These are phyloP conservation scores for Verticillium tricorpus DNA, from an alignment of 2,329 filamentous ascomycete genomes.

Conservation along the genomic window DNA sequence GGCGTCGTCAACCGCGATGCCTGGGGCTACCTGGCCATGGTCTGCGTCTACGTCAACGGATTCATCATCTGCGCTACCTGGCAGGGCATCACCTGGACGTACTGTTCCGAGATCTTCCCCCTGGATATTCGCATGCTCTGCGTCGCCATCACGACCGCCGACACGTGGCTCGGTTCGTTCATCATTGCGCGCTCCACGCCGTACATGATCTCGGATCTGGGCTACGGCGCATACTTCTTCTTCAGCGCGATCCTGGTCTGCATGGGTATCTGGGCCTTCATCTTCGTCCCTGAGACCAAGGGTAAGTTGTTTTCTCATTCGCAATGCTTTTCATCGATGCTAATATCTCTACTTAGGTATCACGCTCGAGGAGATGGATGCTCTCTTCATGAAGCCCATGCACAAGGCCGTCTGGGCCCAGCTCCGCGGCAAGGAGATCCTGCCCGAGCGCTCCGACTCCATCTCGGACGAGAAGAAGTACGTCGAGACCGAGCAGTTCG, in stretches of 20 bases:
- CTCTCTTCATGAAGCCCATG: conserved; percentile 22
- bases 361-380: conserved; percentile 44
- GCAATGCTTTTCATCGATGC: background rate
- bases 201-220: conserved; percentile 34
- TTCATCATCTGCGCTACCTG: conserved; percentile 33
- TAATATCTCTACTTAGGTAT: conserved; percentile 18
- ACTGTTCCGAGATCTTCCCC: conserved; percentile 43
- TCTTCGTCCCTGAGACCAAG: conserved; percentile 49
- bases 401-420: conserved; percentile 26
- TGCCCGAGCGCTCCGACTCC: conserved; percentile 5
- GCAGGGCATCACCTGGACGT: conserved; percentile 39
- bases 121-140: conserved; percentile 29
- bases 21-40: conserved; percentile 41
- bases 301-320: conserved; percentile 18
- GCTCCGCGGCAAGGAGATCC: conserved; percentile 9
- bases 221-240: conserved; percentile 49
- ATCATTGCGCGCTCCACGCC: conserved; percentile 33
- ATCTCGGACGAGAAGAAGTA: conserved; percentile 9
- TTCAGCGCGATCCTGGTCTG: conserved; percentile 42
- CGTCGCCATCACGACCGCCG: conserved; percentile 27
- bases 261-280: conserved; percentile 41
- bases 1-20: conserved; percentile 38
- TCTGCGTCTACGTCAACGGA: conserved; percentile 38
- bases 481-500: conserved; percentile 1
- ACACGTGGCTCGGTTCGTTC: conserved; percentile 34